These are phyloP conservation scores for Fragosphaeria purpurea DNA, from an alignment of 2,329 filamentous ascomycete species.

Conservation along the genomic window DNA sequence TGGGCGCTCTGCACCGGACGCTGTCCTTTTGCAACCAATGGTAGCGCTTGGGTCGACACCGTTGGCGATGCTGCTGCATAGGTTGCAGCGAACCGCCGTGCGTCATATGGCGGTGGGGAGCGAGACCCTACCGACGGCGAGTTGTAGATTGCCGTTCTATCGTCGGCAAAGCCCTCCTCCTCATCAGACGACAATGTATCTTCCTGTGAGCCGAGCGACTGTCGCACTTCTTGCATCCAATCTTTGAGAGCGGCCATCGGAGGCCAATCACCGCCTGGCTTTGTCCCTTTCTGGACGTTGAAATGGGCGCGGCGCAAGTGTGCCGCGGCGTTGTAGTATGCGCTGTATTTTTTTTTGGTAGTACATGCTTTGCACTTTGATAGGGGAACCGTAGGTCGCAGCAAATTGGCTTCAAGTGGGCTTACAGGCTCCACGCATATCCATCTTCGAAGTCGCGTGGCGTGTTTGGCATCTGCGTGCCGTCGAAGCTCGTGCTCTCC, in stretches of 20 bases:
- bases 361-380: slow-evolving; percentile 74
- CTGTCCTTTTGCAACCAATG: too few species aligned
- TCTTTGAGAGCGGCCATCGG: slow-evolving; percentile 47
- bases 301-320: slow-evolving; percentile 86
- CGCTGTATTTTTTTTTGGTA: slow-evolving; percentile 69
- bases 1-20: too few species aligned
- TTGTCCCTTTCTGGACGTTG: slow-evolving; percentile 51
- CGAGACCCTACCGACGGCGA: too few species aligned
- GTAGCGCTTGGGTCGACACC: too few species aligned
- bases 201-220: slow-evolving; percentile 35
- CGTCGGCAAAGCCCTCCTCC: slow-evolving; percentile 27
- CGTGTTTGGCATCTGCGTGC: slow-evolving; percentile 59
- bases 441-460: slow-evolving; percentile 42
- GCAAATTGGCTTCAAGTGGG: slow-evolving; percentile 22
- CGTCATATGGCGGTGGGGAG: too few species aligned
- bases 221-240: slow-evolving; percentile 52
- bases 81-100: too few species aligned
- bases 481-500: slow-evolving; percentile 73
- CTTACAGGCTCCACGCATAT: slow-evolving; percentile 46
- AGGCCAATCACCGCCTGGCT: slow-evolving; percentile 45
- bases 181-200: slow-evolving; percentile 39
- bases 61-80: too few species aligned
- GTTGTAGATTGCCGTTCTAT: too few species aligned
- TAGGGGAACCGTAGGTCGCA: slow-evolving; percentile 41
- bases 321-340: slow-evolving; percentile 90